Evolutionary conservation across 306 rosid species (phyloP).

Genomic region (Fragaria iinumae): DNA sequence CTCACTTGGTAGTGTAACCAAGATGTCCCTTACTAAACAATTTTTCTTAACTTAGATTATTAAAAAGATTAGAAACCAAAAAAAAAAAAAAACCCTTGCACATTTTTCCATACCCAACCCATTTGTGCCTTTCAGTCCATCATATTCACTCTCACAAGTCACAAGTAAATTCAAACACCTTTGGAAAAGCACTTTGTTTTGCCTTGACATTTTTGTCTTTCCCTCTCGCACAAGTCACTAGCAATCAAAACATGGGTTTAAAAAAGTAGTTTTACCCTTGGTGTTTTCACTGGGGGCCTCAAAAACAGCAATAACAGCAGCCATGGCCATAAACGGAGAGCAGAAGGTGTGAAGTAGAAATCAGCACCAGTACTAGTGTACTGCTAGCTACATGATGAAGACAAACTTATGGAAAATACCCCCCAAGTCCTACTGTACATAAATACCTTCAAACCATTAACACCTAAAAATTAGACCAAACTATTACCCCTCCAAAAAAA

Average conservation of each 20-base stretch:
- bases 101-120: slow-evolving; percentile 29
- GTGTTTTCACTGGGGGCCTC: slow-evolving; percentile 20
- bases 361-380: slow-evolving; percentile 23
- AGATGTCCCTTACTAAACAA: not conserved
- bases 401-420: slow-evolving; percentile 24
- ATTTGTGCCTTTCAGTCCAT: not conserved
- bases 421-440: slow-evolving; percentile 73
- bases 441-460: slow-evolving; percentile 31
- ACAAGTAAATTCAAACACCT: not conserved
- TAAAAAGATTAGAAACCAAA: no score
- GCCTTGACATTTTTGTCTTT: slow-evolving; percentile 2
- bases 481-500: slow-evolving; percentile 29
- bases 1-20: not conserved
- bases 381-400: slow-evolving; percentile 20
- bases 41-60: not conserved
- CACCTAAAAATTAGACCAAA: slow-evolving; percentile 45
- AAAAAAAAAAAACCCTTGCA: slow-evolving; percentile 9
- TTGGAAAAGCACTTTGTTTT: not conserved
- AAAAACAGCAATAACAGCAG: slow-evolving; percentile 28
- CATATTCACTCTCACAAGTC: not conserved
- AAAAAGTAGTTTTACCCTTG: not conserved
- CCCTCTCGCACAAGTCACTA: not conserved
- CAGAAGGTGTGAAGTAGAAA: slow-evolving; percentile 12
- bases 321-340: slow-evolving; percentile 26
- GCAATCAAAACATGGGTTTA: not conserved